Conservation (phyloP, 2,329 filamentous ascomycete species). For the Pseudogymnoascus destructans region DNA sequence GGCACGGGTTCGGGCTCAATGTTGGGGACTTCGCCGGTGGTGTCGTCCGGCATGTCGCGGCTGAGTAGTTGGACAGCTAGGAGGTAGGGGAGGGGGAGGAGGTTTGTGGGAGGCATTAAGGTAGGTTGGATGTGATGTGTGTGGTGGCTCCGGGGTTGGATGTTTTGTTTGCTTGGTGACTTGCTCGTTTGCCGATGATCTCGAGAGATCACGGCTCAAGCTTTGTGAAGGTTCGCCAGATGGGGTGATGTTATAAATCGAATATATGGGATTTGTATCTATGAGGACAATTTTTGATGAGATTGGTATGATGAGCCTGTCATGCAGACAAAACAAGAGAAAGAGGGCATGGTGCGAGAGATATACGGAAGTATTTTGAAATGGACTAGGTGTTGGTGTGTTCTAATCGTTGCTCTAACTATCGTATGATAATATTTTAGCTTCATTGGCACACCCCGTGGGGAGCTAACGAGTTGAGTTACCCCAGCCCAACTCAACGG, state of each 20-base stretch:
- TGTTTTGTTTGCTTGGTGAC: not conserved
- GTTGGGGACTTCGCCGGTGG: not conserved
- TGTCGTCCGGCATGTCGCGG: not conserved
- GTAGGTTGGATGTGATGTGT: not conserved
- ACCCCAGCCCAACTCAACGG: not conserved
- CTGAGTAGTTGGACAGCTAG: not conserved
- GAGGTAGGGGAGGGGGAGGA: not conserved
- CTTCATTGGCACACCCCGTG: conserved; percentile 2
- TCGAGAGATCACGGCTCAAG: conserved; percentile 7
- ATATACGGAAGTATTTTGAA: not conserved
- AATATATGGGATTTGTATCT: not conserved
- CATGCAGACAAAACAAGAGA: not conserved
- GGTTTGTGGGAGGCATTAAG: conserved; percentile 1
- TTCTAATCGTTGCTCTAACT: not conserved
- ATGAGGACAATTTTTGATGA: not conserved
- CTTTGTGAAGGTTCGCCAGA: not conserved
- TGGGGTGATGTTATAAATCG: not conserved
- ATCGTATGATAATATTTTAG: conserved; percentile 7
- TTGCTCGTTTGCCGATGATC: conserved; percentile 2
- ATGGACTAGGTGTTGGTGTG: not conserved
- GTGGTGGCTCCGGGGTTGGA: not conserved
- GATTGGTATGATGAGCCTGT: not conserved
- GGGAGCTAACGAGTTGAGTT: not conserved
- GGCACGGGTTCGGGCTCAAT: not conserved
- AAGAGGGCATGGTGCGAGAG: not conserved